phyloP scores from a whole-genome alignment of 2,329 filamentous ascomycete genomes.

The Macrophomina pseudophaseolina region DNA sequence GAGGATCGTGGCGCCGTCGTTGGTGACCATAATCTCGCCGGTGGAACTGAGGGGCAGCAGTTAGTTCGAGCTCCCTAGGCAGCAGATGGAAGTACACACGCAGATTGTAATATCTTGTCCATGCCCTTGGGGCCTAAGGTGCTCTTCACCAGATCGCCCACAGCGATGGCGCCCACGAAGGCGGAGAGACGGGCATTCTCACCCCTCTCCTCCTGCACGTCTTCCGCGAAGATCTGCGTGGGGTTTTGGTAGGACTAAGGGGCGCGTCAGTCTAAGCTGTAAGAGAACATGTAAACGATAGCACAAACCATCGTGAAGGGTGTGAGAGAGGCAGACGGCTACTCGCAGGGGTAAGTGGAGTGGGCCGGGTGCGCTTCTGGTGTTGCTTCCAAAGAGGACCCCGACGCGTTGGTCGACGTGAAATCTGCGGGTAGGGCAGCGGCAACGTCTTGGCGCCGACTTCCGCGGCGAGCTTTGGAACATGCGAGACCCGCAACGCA shows the following conservation, averaged over 20 bases:
- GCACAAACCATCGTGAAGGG: slow-evolving; percentile 23
- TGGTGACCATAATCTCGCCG: slow-evolving; percentile 96
- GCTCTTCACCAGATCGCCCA: slow-evolving; percentile 96
- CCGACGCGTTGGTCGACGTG: slow-evolving; percentile 26
- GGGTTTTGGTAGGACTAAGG: slow-evolving; percentile 65
- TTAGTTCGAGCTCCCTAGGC: slow-evolving; percentile 33
- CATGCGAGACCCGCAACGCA: slow-evolving; percentile 11
- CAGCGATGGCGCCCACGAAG: slow-evolving; percentile 97
- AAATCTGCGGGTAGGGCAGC: slow-evolving; percentile 28
- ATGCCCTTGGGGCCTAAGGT: slow-evolving; percentile 97
- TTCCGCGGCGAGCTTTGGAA: slow-evolving; percentile 26
- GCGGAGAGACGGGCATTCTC: slow-evolving; percentile 99
- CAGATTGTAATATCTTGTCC: slow-evolving; percentile 97
- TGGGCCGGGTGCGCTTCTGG: slow-evolving; percentile 25
- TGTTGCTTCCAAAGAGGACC: slow-evolving; percentile 21
- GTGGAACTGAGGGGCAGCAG: slow-evolving; percentile 69
- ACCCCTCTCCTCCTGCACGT: slow-evolving; percentile 96
- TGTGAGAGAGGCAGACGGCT: slow-evolving; percentile 15
- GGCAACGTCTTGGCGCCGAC: slow-evolving; percentile 37
- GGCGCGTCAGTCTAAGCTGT: slow-evolving; percentile 13
- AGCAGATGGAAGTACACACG: slow-evolving; percentile 59
- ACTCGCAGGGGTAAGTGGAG: slow-evolving; percentile 18
- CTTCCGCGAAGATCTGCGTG: slow-evolving; percentile 97
- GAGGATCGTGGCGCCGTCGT: slow-evolving; percentile 97
- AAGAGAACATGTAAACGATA: neutral